Conservation (phyloP, 495 filamentous ascomycete species). For the Trichoderma erinaceum region DNA sequence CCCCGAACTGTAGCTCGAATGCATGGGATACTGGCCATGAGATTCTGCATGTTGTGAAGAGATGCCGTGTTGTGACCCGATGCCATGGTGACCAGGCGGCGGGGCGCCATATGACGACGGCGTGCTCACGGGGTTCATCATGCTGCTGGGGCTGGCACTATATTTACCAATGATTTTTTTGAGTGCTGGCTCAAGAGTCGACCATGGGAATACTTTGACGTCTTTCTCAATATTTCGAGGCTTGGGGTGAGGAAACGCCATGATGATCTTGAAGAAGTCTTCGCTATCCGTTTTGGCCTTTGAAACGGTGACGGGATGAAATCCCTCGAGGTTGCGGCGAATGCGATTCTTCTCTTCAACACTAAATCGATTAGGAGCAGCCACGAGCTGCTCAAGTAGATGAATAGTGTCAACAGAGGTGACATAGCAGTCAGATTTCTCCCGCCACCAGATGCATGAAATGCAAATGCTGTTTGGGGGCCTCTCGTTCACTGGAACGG, state of each 20-base stretch:
- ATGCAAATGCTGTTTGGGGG: conserved; percentile 74
- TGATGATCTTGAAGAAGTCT: conserved; percentile 97
- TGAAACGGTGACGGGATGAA: conserved; percentile 81
- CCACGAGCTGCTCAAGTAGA: conserved; percentile 82
- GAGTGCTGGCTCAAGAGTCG: conserved; percentile 68
- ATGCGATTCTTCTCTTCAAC: conserved; percentile 98
- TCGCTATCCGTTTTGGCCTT: conserved; percentile 88
- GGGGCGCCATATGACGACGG: conserved; percentile 33
- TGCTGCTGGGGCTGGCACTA: conserved; percentile 28
- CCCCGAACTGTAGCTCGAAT: not conserved
- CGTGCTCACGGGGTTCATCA: conserved; percentile 27
- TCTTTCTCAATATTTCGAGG: conserved; percentile 98
- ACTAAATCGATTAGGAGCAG: conserved; percentile 62
- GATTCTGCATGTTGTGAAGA: conserved; percentile 20
- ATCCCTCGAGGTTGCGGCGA: conserved; percentile 87
- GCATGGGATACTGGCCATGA: conserved; percentile 15
- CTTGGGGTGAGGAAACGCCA: conserved; percentile 93
- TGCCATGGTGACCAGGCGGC: conserved; percentile 25
- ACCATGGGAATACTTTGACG: conserved; percentile 97
- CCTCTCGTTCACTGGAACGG: conserved; percentile 63
- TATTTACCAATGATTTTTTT: conserved; percentile 99
- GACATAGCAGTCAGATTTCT: conserved; percentile 80
- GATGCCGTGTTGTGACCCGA: conserved; percentile 24
- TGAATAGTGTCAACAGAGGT: conserved; percentile 96
- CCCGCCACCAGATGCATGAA: conserved; percentile 90